Evolutionary conservation across 306 rosid genomes (phyloP).

Genomic region (Mimosa pudica): DNA sequence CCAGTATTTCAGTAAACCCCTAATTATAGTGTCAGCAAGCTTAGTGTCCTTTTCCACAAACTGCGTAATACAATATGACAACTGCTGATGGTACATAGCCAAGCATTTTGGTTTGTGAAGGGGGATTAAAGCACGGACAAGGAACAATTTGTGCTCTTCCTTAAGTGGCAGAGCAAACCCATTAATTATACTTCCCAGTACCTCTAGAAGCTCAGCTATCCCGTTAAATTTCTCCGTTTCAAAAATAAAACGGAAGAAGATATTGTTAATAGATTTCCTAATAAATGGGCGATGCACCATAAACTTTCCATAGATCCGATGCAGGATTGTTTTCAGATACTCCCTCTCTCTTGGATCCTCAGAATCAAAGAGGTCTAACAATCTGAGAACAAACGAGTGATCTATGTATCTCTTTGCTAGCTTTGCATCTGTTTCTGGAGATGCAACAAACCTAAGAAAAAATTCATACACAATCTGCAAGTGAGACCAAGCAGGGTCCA

Average conservation of each 20-base stretch:
- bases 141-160: slow-evolving; percentile 69
- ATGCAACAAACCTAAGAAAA: slow-evolving; percentile 61
- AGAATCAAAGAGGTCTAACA: slow-evolving; percentile 69
- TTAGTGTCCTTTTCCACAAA: slow-evolving; percentile 65
- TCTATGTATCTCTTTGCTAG: slow-evolving; percentile 66
- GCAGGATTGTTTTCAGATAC: slow-evolving; percentile 64
- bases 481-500: slow-evolving; percentile 74
- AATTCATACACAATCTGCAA: slow-evolving; percentile 65
- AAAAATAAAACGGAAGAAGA: slow-evolving; percentile 57
- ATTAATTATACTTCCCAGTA: slow-evolving; percentile 67
- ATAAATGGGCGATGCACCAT: slow-evolving; percentile 73
- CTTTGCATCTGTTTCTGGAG: slow-evolving; percentile 63
- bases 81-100: slow-evolving; percentile 67
- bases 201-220: slow-evolving; percentile 69
- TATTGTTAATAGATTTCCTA: slow-evolving; percentile 66
- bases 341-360: slow-evolving; percentile 72
- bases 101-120: slow-evolving; percentile 74
- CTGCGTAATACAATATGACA: slow-evolving; percentile 63
- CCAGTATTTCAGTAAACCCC: slow-evolving; percentile 65
- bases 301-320: slow-evolving; percentile 63
- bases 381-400: slow-evolving; percentile 68
- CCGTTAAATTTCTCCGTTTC: slow-evolving; percentile 71
- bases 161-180: slow-evolving; percentile 69
- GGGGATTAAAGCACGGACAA: slow-evolving; percentile 63
- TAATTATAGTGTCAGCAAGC: slow-evolving; percentile 59